Conservation (phyloP, 2,329 filamentous ascomycete genomes). For the Phialemonium atrogriseum region DNA sequence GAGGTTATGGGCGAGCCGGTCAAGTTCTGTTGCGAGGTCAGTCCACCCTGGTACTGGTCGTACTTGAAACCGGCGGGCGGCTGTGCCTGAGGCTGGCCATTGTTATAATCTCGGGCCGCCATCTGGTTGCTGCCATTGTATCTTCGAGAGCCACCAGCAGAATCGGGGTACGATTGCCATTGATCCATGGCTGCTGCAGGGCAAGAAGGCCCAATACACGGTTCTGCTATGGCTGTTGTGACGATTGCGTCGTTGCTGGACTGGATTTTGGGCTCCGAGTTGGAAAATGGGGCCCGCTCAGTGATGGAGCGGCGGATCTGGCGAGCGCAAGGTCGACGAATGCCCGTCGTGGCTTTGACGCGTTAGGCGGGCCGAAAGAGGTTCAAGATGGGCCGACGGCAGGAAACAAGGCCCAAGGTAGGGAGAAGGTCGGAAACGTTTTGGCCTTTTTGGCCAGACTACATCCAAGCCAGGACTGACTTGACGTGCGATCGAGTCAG, state of each 20-base stretch:
- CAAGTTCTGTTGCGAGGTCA: conserved; percentile 35
- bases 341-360: conserved; percentile 1
- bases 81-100: conserved; percentile 30
- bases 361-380: conserved; percentile 7
- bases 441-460: no score
- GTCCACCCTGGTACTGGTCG: conserved; percentile 53
- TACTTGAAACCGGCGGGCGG: conserved; percentile 57
- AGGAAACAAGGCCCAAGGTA: no score
- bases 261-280: conserved; percentile 3
- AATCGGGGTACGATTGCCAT: conserved; percentile 55
- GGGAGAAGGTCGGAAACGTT: conserved; percentile 1
- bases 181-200: conserved; percentile 39
- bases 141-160: conserved; percentile 16
- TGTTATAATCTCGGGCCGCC: conserved; percentile 37
- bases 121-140: conserved; percentile 23
- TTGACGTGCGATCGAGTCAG: no score
- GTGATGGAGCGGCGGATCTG: conserved; percentile 1
- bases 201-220: conserved; percentile 6
- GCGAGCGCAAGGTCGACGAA: no score
- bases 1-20: conserved; percentile 49
- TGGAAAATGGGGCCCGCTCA: conserved; percentile 7
- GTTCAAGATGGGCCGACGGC: neutral
- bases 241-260: conserved; percentile 6
- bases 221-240: conserved; percentile 1
- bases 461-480: no score